A percentile compares a stretch with the other conserved stretches of the same genome.
phyloP scores from a whole-genome alignment of 1,139 yeast genomes.

The Blastobotrys niveus region DNA sequence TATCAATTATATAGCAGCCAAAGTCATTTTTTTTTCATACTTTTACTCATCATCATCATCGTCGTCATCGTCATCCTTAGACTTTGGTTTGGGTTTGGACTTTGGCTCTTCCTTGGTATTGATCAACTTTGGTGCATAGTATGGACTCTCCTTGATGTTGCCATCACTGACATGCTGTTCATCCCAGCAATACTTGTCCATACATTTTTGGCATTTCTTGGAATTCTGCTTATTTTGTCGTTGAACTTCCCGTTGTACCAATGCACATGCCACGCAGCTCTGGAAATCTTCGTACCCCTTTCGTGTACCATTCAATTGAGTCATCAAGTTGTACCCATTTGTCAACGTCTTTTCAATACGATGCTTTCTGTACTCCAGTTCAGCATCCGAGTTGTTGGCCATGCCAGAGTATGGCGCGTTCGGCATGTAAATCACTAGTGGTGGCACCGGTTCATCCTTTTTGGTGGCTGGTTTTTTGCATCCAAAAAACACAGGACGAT shows the following conservation, averaged over 20 bases:
- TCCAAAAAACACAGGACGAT: slow-evolving; percentile 70
- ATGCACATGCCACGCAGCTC: slow-evolving; percentile 84
- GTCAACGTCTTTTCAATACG: slow-evolving; percentile 58
- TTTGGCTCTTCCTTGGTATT: neutral
- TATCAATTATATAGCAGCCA: neutral
- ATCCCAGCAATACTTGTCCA: slow-evolving; percentile 70
- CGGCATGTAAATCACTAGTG: slow-evolving; percentile 73
- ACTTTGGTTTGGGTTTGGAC: neutral
- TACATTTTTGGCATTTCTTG: slow-evolving; percentile 69
- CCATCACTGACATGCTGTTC: neutral
- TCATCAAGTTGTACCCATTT: slow-evolving; percentile 76
- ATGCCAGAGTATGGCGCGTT: slow-evolving; percentile 63
- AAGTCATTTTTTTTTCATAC: neutral
- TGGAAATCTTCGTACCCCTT: slow-evolving; percentile 65
- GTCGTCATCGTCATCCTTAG: neutral
- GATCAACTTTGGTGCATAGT: slow-evolving; percentile 3
- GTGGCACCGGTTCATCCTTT: slow-evolving; percentile 42
- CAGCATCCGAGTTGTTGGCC: slow-evolving; percentile 69
- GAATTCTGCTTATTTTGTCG: slow-evolving; percentile 58
- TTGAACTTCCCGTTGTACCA: slow-evolving; percentile 76
- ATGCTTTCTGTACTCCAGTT: slow-evolving; percentile 53
- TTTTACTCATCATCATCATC: slow-evolving; percentile 1
- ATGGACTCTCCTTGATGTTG: neutral
- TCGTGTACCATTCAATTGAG: slow-evolving; percentile 66
- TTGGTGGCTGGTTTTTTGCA: slow-evolving; percentile 43